phyloP scores from a whole-genome alignment of 768 basidiomycete species.

The Mrakia gelida region DNA sequence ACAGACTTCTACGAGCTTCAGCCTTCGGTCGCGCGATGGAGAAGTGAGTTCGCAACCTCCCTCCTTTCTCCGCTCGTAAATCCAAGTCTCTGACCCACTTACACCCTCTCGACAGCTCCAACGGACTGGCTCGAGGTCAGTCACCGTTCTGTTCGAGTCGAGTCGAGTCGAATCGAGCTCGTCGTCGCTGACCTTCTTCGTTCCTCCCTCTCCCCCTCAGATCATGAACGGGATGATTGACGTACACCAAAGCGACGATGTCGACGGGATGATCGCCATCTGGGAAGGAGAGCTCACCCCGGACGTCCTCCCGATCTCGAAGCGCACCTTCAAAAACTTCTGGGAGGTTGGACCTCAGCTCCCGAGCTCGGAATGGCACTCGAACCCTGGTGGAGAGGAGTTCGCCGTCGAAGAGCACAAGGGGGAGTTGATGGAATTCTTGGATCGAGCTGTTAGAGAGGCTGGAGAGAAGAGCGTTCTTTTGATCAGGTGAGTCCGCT shows the following conservation, averaged over 20 bases:
- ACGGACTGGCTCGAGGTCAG: background rate
- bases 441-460: background rate
- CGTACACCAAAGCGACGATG: background rate
- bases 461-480: background rate
- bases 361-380: background rate
- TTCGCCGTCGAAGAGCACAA: background rate
- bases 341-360: constrained; percentile 5
- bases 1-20: constrained; percentile 4
- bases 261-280: background rate
- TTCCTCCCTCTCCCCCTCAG: too few relatives aligned
- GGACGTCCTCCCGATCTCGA: background rate
- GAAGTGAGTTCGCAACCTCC: background rate
- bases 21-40: background rate
- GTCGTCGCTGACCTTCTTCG: too few relatives aligned
- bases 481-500: background rate
- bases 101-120: background rate
- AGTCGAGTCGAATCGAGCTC: too few relatives aligned
- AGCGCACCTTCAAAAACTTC: background rate
- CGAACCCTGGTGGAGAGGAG: background rate
- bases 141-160: too few relatives aligned
- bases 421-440: background rate
- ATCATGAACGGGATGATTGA: background rate
- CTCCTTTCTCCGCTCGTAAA: background rate
- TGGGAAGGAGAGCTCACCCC: background rate
- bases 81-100: background rate